Percentiles rank a stretch among this genome's conserved stretches.
Conservation (phyloP, 148 eudicot genomes). For the Heliosperma pusillum region DNA sequence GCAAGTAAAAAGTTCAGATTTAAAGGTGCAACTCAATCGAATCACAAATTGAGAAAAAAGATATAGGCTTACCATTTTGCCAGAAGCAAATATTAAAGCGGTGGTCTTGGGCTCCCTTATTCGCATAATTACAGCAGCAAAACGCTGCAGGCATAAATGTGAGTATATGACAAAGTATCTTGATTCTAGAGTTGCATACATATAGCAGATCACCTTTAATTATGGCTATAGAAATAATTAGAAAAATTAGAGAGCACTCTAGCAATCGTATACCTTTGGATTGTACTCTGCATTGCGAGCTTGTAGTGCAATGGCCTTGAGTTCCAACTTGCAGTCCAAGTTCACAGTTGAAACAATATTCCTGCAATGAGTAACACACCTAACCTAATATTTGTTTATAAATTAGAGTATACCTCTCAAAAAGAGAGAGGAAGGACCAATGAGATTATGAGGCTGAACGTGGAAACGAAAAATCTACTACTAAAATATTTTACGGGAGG, state of each 20-base stretch:
- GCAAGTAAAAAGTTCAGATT: background rate
- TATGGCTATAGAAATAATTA: background rate
- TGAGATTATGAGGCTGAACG: no score
- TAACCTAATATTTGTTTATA: no score
- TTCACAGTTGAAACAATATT: conserved; percentile 83
- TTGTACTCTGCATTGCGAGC: conserved; percentile 93
- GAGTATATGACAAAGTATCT: background rate
- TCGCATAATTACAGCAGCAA: conserved; percentile 97
- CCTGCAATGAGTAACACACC: conserved; percentile 28
- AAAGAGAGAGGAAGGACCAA: background rate
- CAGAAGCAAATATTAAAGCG: conserved; percentile 85
- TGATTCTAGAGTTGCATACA: background rate
- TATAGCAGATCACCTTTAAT: background rate
- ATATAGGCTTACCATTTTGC: conserved; percentile 68
- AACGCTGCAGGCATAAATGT: conserved; percentile 51
- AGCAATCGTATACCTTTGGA: conserved; percentile 48
- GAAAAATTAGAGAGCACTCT: background rate
- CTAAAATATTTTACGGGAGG: no score
- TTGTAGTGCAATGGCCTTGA: conserved; percentile 76
- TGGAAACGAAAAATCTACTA: no score
- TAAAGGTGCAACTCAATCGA: background rate
- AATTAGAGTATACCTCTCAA: no score
- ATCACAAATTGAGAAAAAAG: background rate
- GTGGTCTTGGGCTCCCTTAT: conserved; percentile 92
- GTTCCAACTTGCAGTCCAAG: conserved; percentile 82